These are phyloP conservation scores for Tricholoma sp. DNA, from an alignment of 768 basidiomycete genomes.

Conservation along the genomic window DNA sequence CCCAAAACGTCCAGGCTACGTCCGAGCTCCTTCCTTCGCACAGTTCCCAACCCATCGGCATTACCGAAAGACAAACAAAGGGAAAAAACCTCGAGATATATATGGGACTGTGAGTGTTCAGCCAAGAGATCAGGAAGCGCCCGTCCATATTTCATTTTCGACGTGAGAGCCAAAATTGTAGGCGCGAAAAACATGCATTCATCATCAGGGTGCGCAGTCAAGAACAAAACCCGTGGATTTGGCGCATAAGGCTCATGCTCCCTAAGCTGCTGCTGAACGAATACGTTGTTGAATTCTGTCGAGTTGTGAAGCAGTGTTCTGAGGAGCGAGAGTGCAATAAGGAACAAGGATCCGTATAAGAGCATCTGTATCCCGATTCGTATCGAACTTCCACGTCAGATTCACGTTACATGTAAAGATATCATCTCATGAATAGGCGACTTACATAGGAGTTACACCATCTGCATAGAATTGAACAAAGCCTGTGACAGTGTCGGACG, in stretches of 20 bases:
- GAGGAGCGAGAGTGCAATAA: conserved; percentile 19
- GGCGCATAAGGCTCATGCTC: neutral
- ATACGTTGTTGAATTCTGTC: conserved; percentile 19
- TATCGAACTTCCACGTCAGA: too few species aligned
- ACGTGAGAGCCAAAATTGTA: conserved; percentile 55
- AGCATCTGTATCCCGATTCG: too few species aligned
- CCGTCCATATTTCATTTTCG: neutral
- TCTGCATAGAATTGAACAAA: too few species aligned
- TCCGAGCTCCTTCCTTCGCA: conserved; percentile 53
- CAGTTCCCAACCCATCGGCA: conserved; percentile 68
- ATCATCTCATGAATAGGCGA: too few species aligned
- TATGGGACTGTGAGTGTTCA: neutral
- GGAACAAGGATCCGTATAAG: too few species aligned
- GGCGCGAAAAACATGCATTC: conserved; percentile 94
- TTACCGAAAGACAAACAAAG: conserved; percentile 79
- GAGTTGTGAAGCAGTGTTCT: conserved; percentile 28
- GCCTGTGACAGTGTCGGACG: too few species aligned
- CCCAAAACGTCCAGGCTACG: conserved; percentile 67
- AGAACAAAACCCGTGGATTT: conserved; percentile 43
- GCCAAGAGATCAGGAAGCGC: conserved; percentile 4
- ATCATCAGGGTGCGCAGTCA: conserved; percentile 95
- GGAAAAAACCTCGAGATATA: conserved; percentile 38
- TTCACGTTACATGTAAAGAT: too few species aligned
- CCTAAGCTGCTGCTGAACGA: neutral
- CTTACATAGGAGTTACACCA: too few species aligned